Conservation (phyloP, 2,329 filamentous ascomycete genomes). For the Plectosphaerella cucumerina region DNA sequence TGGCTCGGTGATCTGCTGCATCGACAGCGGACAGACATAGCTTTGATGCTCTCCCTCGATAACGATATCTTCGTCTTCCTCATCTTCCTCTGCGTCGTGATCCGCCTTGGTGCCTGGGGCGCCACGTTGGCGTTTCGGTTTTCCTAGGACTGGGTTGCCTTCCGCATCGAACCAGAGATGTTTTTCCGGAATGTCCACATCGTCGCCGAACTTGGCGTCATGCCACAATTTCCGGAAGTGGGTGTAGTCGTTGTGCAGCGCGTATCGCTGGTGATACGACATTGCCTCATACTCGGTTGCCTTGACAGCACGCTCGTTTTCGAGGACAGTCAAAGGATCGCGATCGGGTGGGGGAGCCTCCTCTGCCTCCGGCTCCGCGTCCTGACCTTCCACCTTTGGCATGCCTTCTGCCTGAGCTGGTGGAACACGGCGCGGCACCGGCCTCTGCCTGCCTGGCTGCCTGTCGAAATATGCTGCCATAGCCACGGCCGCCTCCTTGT, state of each 20-base stretch:
- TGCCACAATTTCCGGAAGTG: constrained; percentile 57
- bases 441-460: constrained; percentile 11
- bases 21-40: constrained; percentile 66
- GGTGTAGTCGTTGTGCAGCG: constrained; percentile 53
- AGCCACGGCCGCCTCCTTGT: constrained; percentile 31
- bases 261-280: constrained; percentile 44
- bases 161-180: constrained; percentile 48
- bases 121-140: constrained; percentile 2
- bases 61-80: constrained; percentile 56
- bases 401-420: constrained; percentile 7
- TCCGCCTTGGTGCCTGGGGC: constrained; percentile 10
- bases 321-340: constrained; percentile 28
- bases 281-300: constrained; percentile 36
- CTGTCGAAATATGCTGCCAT: constrained; percentile 17
- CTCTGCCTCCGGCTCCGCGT: constrained; percentile 10
- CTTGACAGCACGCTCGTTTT: constrained; percentile 30
- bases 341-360: constrained; percentile 8
- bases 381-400: constrained; percentile 13
- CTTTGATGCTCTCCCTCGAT: constrained; percentile 60
- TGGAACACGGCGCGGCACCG: constrained; percentile 12
- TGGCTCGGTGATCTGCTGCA: constrained; percentile 61
- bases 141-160: constrained; percentile 31
- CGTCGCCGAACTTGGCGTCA: constrained; percentile 44
- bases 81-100: constrained; percentile 30
- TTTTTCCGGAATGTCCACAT: constrained; percentile 47